Evolutionary conservation across 768 basidiomycete genomes (phyloP).

Genomic region (Psilocybe cyanescens): DNA sequence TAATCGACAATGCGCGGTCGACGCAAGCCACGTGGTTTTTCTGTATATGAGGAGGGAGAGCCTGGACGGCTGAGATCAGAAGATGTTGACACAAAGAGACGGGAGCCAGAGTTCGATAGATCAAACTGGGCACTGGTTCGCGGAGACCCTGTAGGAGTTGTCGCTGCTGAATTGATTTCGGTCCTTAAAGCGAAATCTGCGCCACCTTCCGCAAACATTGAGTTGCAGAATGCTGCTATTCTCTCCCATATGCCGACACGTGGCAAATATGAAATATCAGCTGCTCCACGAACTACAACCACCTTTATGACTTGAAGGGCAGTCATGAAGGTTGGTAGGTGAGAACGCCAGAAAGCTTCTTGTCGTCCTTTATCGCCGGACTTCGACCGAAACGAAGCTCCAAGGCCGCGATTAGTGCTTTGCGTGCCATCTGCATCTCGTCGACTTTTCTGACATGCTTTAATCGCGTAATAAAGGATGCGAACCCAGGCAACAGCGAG

Average conservation of each 20-base stretch:
- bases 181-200: conserved; percentile 59
- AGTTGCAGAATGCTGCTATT: conserved; percentile 56
- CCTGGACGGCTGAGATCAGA: conserved; percentile 29
- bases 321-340: conserved; percentile 47
- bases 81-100: conserved; percentile 27
- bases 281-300: conserved; percentile 63
- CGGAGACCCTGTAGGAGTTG: conserved; percentile 60
- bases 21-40: conserved; percentile 20
- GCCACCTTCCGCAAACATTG: conserved; percentile 58
- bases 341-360: conserved; percentile 29
- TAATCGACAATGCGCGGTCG: conserved; percentile 72
- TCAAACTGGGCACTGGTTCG: conserved; percentile 45
- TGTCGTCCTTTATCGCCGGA: conserved; percentile 29
- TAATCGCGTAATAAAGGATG: conserved; percentile 60
- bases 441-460: conserved; percentile 47
- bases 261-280: conserved; percentile 56
- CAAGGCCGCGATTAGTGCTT: conserved; percentile 17
- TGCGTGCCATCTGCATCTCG: conserved; percentile 24
- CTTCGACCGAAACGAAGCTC: conserved; percentile 41
- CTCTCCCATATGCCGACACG: conserved; percentile 63
- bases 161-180: conserved; percentile 45
- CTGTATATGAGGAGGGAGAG: conserved; percentile 22
- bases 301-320: conserved; percentile 72
- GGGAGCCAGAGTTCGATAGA: conserved; percentile 23
- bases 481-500: conserved; percentile 62